Evolutionary conservation across 352 stramenopile species (phyloP).

Genomic region (Pythium vanterpoolii): DNA sequence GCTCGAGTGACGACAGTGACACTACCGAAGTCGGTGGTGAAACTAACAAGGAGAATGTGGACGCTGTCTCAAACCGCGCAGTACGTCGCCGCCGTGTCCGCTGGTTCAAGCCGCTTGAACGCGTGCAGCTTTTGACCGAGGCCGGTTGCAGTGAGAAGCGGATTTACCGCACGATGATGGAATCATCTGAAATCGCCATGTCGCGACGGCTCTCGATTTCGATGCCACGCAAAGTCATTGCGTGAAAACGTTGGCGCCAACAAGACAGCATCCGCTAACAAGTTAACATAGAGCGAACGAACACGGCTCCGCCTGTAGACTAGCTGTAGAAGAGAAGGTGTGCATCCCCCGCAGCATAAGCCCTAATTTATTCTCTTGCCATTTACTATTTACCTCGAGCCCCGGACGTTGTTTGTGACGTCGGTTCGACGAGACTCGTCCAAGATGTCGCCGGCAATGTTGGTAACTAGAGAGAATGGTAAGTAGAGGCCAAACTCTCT

Average conservation of each 20-base stretch:
- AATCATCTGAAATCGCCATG: conserved; percentile 28
- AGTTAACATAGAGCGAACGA: not conserved
- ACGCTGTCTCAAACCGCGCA: not conserved
- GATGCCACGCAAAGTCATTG: not conserved
- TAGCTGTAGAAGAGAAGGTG: conserved; percentile 4
- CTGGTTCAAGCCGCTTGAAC: conserved; percentile 29
- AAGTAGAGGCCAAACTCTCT: too few relatives aligned
- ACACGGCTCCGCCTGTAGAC: not conserved
- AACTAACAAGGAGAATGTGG: conserved; percentile 9
- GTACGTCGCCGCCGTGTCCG: conserved; percentile 13
- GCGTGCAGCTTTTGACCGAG: conserved; percentile 23
- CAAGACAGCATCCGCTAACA: too few relatives aligned
- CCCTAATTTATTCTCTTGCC: conserved; percentile 14
- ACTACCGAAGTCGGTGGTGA: not conserved
- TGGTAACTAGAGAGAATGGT: too few relatives aligned
- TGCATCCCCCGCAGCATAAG: too few relatives aligned
- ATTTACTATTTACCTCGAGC: too few relatives aligned
- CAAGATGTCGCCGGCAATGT: too few relatives aligned
- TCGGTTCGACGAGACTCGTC: too few relatives aligned
- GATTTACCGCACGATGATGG: conserved; percentile 29
- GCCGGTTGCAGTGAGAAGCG: conserved; percentile 30
- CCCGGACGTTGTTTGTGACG: too few relatives aligned
- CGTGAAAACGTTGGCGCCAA: too few relatives aligned
- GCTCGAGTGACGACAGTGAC: conserved; percentile 2
- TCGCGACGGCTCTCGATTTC: conserved; percentile 17